Evolutionary conservation across 148 eudicot genomes (phyloP), one percentile per base, ranked within the genome.

Genomic region (Dysphania ambrosioides): DNA sequence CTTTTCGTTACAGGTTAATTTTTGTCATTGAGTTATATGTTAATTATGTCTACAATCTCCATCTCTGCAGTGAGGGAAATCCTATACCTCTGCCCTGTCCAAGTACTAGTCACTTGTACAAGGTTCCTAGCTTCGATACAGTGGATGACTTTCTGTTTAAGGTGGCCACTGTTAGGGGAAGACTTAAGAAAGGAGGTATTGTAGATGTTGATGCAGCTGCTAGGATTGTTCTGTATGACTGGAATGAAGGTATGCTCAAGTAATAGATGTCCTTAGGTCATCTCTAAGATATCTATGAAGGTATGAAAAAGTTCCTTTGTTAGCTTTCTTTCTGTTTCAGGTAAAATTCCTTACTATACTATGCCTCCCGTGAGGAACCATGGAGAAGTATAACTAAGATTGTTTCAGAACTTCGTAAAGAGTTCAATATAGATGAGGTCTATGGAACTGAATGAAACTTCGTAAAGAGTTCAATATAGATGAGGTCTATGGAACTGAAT

Each of bases 381-480:
- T 74, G 93, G 77, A 29, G 94, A 88, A 72, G 82, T 86, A n/a
- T 41, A 79, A 90, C 86, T 67, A 88, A 66, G 66, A 92, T 92
- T 61, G 97, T 96, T 71, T 30, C 95, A 15, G 97, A 87, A 82
- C 86, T 96, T 15, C 94, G 93, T 58, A 88, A 86, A 81, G n/a
- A n/a, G n/a, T n/a, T n/a, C n/a, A n/a, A n/a, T n/a, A n/a, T n/a
- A n/a, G n/a, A n/a, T n/a, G n/a, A n/a, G n/a, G n/a, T n/a, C n/a
- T n/a, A n/a, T n/a, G n/a, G n/a, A n/a, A n/a, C n/a, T n/a, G n/a
- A n/a, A n/a, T n/a, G n/a, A n/a, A n/a, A n/a, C n/a, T n/a, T n/a
- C n/a, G n/a, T n/a, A n/a, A n/a, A n/a, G 97, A 88, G 80, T 96
- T 96, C 85, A 92, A 90, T 63, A 77, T 92, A 8, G 94, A 96